These are phyloP conservation scores for Mycosarcoma mackinlayi DNA, from an alignment of 1,284 basidiomycete genomes.

Conservation along the genomic window DNA sequence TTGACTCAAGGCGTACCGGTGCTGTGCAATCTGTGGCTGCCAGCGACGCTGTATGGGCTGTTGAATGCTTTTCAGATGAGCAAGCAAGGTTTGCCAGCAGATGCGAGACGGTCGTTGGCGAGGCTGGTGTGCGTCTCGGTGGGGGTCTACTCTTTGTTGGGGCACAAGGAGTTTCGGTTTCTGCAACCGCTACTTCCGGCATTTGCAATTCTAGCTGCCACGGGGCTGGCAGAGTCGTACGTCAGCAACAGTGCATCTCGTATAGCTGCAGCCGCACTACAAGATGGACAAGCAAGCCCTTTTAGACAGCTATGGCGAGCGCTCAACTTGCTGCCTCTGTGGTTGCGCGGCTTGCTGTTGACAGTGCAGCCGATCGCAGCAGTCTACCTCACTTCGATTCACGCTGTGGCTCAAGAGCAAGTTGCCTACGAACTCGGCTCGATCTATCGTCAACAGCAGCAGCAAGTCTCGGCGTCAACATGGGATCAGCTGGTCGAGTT, in stretches of 20 bases:
- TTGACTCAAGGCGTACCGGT: slow-evolving; percentile 83
- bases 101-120: slow-evolving; percentile 27
- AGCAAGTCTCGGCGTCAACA: too few species aligned
- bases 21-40: slow-evolving; percentile 80
- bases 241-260: neutral
- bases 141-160: slow-evolving; percentile 51
- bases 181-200: slow-evolving; percentile 89
- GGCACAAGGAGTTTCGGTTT: slow-evolving; percentile 91
- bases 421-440: slow-evolving; percentile 38
- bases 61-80: slow-evolving; percentile 5
- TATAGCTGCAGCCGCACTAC: neutral
- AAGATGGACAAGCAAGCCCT: neutral
- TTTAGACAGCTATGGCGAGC: slow-evolving; percentile 16
- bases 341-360: slow-evolving; percentile 31
- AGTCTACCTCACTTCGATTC: slow-evolving; percentile 50
- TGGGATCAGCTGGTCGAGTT: slow-evolving; percentile 57
- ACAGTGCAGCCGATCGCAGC: slow-evolving; percentile 40
- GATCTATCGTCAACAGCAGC: slow-evolving; percentile 26
- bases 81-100: neutral
- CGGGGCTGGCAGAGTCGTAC: slow-evolving; percentile 21
- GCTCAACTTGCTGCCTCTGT: slow-evolving; percentile 22
- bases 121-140: slow-evolving; percentile 35
- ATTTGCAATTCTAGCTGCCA: slow-evolving; percentile 79
- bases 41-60: slow-evolving; percentile 76
- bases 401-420: slow-evolving; percentile 50